Evolutionary conservation across 2,329 filamentous ascomycete species (phyloP), one percentile per base, ranked within the genome.

Genomic region (Neonectria neomacrospora): DNA sequence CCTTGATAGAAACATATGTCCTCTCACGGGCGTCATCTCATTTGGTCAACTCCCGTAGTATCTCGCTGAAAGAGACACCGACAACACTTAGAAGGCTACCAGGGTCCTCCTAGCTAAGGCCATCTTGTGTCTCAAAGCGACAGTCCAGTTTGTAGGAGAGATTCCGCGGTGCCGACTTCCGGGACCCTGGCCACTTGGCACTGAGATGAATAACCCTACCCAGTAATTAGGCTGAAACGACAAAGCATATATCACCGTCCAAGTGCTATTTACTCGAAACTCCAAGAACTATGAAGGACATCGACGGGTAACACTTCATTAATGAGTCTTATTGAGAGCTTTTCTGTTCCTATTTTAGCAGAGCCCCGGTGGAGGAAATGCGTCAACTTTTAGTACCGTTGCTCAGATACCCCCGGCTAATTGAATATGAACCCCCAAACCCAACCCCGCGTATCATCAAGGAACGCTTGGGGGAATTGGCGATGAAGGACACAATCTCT

Each of bases 401-500:
- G 10, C 37, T 26, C 28, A 7, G 11, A 5, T 50, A 10, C 26
- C 5, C 16, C 39, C 51, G 58, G 52, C 58, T 54, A 54, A 37
- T 37, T n/a, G 34, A 55, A 61, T 10, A 20, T 7, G 12, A 9
- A 28, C 28, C 47, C 44, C 28, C 22, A 34, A 51, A 20, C 47
- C 47, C 20, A 30, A 28, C 55, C 26, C 47, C 58, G 44, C 34
- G 42, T 54, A 20, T 44, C 34, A 14, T 37, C 16, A 32, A 20
- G 23, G 18, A 44, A n/a, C 26, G 3, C 8, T 61, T 50, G 42
- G 44, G 58, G 44, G 44, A 20, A 20, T 37, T 37, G 14, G 18
- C 26, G n/a, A 20, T 9, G 26, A 26, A 54, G 58, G 58, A 61
- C 51, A 41, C 44, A 22, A 45, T 54, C 16, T 41, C 22, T 55